Conservation (phyloP, 1,139 yeast genomes). For the Pichia sp. region DNA sequence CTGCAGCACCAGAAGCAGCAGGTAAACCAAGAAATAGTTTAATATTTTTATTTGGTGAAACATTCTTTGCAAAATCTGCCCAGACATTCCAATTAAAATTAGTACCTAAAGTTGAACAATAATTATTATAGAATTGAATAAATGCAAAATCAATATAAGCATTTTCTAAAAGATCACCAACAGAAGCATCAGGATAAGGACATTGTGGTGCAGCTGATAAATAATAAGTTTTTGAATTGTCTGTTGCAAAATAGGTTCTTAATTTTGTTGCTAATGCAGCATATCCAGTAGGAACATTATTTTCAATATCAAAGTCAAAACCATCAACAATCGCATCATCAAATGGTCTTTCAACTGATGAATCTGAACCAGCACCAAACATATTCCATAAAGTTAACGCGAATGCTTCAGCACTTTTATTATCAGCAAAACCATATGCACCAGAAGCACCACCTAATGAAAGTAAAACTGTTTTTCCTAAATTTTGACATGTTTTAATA, state of each 20-base stretch:
- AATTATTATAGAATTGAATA: constrained; percentile 89
- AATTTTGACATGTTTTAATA: constrained; percentile 71
- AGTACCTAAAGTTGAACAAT: constrained; percentile 50
- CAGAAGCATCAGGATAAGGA: constrained; percentile 81
- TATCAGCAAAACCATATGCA: constrained; percentile 62
- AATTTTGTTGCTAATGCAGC: constrained; percentile 56
- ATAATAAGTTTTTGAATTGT: constrained; percentile 58
- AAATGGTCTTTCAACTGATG: constrained; percentile 62
- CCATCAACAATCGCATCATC: constrained; percentile 63
- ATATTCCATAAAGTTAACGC: constrained; percentile 78
- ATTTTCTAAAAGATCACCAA: constrained; percentile 57
- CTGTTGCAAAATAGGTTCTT: constrained; percentile 49
- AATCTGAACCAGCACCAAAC: constrained; percentile 83
- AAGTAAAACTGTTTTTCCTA: constrained; percentile 70
- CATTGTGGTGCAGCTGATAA: constrained; percentile 96
- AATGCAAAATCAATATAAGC: constrained; percentile 78
- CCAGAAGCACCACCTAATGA: constrained; percentile 90
- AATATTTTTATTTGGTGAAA: constrained; percentile 62
- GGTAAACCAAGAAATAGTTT: constrained; percentile 53
- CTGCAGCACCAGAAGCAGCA: constrained; percentile 40
- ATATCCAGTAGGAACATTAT: constrained; percentile 46
- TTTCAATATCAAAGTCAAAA: constrained; percentile 67
- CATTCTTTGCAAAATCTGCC: constrained; percentile 57
- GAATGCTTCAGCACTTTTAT: constrained; percentile 56
- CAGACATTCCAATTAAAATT: constrained; percentile 82